phyloP scores from a whole-genome alignment of 371 early-diverging fungal species.

The Sporodiniella umbellata region DNA sequence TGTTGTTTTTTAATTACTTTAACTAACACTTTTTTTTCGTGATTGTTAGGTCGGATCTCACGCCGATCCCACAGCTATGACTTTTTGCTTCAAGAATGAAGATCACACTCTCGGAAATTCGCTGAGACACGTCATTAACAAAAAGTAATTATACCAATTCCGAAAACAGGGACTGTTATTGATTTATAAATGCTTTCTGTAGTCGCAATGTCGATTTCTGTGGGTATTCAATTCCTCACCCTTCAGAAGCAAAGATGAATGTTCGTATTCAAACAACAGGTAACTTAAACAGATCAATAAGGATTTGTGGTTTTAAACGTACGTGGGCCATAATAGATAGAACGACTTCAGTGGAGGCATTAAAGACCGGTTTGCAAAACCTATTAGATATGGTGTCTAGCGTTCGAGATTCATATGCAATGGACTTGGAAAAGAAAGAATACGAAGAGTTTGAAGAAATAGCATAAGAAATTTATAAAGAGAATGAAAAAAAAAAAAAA shows the following conservation, averaged over 20 bases:
- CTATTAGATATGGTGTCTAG: constrained; percentile 54
- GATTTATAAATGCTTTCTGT: not conserved
- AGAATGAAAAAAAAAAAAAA: too few species aligned
- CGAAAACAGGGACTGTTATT: too few species aligned
- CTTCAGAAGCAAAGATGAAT: constrained; percentile 93
- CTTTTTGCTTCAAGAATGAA: constrained; percentile 87
- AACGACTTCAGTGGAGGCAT: constrained; percentile 67
- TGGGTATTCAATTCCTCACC: constrained; percentile 99
- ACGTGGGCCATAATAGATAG: constrained; percentile 38
- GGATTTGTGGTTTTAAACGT: not conserved
- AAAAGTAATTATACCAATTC: constrained; percentile 79
- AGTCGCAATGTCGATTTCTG: constrained; percentile 93
- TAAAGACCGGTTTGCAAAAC: constrained; percentile 72
- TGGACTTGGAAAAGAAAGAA: constrained; percentile 14
- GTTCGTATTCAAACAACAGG: constrained; percentile 93
- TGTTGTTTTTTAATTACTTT: not conserved
- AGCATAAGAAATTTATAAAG: constrained; percentile 8
- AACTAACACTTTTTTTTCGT: not conserved
- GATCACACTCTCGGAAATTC: constrained; percentile 97
- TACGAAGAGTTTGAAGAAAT: constrained; percentile 30
- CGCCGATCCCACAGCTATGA: constrained; percentile 74
- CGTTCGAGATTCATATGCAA: constrained; percentile 48
- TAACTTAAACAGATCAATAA: constrained; percentile 17
- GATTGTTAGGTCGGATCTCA: constrained; percentile 46
- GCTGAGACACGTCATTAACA: constrained; percentile 89